Conservation (phyloP, 164 flowering plant genomes). For the Liquidambar formosana region DNA sequence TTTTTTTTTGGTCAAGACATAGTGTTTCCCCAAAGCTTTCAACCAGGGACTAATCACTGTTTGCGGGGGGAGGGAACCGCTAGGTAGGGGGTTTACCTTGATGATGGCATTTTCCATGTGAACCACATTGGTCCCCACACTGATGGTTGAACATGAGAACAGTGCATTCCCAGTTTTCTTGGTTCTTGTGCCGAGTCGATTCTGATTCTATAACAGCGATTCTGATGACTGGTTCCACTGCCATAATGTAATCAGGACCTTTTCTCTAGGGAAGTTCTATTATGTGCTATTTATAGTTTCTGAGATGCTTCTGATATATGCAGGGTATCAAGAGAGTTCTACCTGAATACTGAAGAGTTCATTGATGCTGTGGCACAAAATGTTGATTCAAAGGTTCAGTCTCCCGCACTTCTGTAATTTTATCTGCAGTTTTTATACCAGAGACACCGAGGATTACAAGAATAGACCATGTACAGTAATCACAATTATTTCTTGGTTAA, state of each 20-base stretch:
- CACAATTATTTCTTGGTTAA: not conserved
- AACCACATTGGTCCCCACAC: no score
- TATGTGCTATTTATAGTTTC: not conserved
- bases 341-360: constrained; percentile 88
- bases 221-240: no score
- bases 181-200: no score
- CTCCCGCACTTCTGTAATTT: constrained; percentile 33
- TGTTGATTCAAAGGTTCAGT: constrained; percentile 49
- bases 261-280: not conserved
- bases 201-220: no score
- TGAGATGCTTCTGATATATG: constrained; percentile 11
- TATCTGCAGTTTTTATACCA: not conserved
- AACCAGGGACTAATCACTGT: no score
- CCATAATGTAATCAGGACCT: not conserved
- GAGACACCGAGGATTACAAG: not conserved
- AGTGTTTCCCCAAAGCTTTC: no score
- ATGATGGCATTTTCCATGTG: no score
- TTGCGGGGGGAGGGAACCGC: no score
- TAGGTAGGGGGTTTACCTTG: no score
- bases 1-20: no score
- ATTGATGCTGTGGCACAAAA: constrained; percentile 79
- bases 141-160: no score
- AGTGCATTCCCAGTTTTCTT: no score
- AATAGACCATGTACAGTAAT: not conserved
- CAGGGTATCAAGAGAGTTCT: constrained; percentile 79